Evolutionary conservation across 2,329 filamentous ascomycete genomes (phyloP).

Genomic region (Diaporthe sp.): DNA sequence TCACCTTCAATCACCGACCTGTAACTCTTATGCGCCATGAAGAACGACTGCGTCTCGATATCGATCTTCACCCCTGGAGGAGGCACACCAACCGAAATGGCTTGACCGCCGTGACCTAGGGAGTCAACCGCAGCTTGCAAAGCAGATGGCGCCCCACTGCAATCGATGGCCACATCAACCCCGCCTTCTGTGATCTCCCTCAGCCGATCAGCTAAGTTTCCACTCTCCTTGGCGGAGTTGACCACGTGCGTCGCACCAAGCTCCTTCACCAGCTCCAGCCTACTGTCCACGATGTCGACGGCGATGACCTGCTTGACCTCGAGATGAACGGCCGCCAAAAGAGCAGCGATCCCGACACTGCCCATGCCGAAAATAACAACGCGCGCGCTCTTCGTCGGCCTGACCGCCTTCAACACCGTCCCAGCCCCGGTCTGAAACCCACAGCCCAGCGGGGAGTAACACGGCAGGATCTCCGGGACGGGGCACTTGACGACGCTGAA

Average conservation of each 20-base stretch:
- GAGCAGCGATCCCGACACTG: conserved; percentile 54
- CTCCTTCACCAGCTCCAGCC: conserved; percentile 56
- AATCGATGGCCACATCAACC: conserved; percentile 48
- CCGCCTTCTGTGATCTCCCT: conserved; percentile 46
- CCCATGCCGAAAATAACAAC: conserved; percentile 55
- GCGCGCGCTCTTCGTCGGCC: conserved; percentile 43
- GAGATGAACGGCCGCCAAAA: conserved; percentile 52
- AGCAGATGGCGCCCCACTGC: conserved; percentile 47
- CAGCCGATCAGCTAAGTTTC: conserved; percentile 47
- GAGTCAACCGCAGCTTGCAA: conserved; percentile 48
- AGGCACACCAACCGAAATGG: conserved; percentile 50
- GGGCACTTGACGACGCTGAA: conserved; percentile 44
- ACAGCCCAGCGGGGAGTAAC: conserved; percentile 56
- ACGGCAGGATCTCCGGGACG: conserved; percentile 44
- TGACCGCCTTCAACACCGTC: conserved; percentile 53
- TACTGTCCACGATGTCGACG: conserved; percentile 56
- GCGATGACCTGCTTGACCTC: conserved; percentile 54
- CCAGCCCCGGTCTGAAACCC: conserved; percentile 59
- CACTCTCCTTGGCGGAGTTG: conserved; percentile 47
- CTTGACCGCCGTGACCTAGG: conserved; percentile 47
- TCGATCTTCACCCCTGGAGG: conserved; percentile 44
- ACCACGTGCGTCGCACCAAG: conserved; percentile 59
- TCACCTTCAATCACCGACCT: conserved; percentile 50
- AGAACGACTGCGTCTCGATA: conserved; percentile 45
- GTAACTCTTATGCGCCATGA: conserved; percentile 47